Evolutionary conservation across 495 filamentous ascomycete species (phyloP).

Genomic region (Daldinia loculata): DNA sequence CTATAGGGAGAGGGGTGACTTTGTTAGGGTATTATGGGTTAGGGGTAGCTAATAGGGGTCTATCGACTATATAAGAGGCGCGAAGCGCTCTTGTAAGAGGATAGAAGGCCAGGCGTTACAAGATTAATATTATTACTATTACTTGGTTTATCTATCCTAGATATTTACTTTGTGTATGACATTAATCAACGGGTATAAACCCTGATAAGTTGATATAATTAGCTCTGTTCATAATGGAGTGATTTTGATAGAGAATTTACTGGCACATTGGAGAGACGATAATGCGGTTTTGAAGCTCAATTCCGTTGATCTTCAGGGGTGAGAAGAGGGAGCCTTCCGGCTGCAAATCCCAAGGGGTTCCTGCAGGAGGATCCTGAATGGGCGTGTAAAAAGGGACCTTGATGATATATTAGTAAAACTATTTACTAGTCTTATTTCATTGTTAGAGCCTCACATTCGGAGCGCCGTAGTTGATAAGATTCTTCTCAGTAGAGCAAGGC

Average conservation of each 20-base stretch:
- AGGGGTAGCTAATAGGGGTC: too few relatives aligned
- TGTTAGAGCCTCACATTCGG: slow-evolving; percentile 19
- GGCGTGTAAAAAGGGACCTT: slow-evolving; percentile 70
- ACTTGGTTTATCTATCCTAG: too few relatives aligned
- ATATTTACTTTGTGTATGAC: too few relatives aligned
- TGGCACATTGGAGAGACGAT: slow-evolving; percentile 71
- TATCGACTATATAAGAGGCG: too few relatives aligned
- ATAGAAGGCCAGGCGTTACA: too few relatives aligned
- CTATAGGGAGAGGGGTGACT: too few relatives aligned
- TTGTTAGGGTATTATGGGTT: too few relatives aligned
- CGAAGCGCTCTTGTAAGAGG: too few relatives aligned
- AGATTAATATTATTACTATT: too few relatives aligned
- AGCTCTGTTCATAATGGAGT: slow-evolving; percentile 57
- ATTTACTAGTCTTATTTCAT: not conserved
- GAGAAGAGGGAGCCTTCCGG: slow-evolving; percentile 57
- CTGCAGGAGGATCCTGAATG: slow-evolving; percentile 67
- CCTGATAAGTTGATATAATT: not conserved
- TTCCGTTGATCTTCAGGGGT: slow-evolving; percentile 66
- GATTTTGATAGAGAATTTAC: slow-evolving; percentile 64
- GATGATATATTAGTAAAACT: not conserved
- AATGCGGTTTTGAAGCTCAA: slow-evolving; percentile 69
- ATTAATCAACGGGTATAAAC: too few relatives aligned
- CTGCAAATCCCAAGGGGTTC: slow-evolving; percentile 68
- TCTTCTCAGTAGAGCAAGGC: slow-evolving; percentile 34
- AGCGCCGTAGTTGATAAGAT: slow-evolving; percentile 31